Evolutionary conservation across 371 early-diverging fungal genomes (phyloP).

Genomic region (Lichtheimia ramosa): DNA sequence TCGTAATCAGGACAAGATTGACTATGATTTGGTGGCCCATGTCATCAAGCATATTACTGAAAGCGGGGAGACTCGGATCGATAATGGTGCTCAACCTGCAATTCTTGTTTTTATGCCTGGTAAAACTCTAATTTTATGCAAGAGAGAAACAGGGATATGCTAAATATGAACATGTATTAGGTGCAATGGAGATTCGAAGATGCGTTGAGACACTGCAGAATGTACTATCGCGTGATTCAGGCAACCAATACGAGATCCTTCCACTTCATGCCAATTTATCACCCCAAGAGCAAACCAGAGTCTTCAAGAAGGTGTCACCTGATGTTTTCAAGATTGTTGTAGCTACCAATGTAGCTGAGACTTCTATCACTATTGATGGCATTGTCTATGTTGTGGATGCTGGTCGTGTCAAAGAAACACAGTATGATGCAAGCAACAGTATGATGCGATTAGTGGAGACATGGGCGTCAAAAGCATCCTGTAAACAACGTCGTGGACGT

Average conservation of each 20-base stretch:
- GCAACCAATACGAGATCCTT: slow-evolving; percentile 38
- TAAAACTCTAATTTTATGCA: slow-evolving; percentile 6
- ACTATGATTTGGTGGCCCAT: slow-evolving; percentile 67
- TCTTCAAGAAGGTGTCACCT: slow-evolving; percentile 57
- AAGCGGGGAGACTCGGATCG: slow-evolving; percentile 35
- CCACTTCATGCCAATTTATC: slow-evolving; percentile 81
- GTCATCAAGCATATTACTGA: slow-evolving; percentile 62
- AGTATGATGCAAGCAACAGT: slow-evolving; percentile 59
- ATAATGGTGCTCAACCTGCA: slow-evolving; percentile 41
- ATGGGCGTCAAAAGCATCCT: slow-evolving; percentile 77
- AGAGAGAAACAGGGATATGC: background rate
- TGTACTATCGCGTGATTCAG: slow-evolving; percentile 13
- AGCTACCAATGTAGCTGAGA: slow-evolving; percentile 96
- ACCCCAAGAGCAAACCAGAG: slow-evolving; percentile 66
- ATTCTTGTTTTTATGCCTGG: slow-evolving; percentile 79
- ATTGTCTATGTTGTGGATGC: slow-evolving; percentile 92
- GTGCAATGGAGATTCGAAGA: slow-evolving; percentile 74
- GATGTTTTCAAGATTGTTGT: slow-evolving; percentile 87
- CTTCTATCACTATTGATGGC: slow-evolving; percentile 89
- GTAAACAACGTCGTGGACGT: slow-evolving; percentile 89
- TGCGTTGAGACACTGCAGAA: slow-evolving; percentile 59
- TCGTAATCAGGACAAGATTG: slow-evolving; percentile 58
- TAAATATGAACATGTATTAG: slow-evolving; percentile 19
- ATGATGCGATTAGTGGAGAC: slow-evolving; percentile 57
- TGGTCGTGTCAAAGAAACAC: slow-evolving; percentile 84